These are phyloP conservation scores for Cinchona pubescens DNA, from an alignment of 257 asterid genomes.

Conservation along the genomic window DNA sequence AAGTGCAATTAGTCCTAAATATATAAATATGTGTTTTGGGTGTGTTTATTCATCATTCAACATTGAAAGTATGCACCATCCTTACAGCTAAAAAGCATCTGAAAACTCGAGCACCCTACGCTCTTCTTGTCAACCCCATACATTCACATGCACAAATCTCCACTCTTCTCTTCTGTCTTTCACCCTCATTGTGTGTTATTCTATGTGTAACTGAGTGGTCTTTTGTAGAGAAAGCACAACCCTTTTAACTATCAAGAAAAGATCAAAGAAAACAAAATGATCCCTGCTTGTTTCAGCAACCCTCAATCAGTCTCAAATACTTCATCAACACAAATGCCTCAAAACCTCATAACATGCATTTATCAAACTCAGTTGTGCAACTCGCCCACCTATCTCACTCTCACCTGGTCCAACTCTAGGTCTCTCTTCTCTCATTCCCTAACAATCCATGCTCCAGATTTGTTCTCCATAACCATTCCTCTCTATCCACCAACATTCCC, in stretches of 20 bases:
- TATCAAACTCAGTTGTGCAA: constrained; percentile 32
- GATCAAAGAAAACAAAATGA: constrained; percentile 15
- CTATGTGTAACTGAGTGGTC: not conserved
- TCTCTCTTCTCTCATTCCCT: constrained; percentile 31
- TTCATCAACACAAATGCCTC: constrained; percentile 28
- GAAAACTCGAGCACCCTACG: not conserved
- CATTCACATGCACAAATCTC: not conserved
- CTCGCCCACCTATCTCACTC: constrained; percentile 27
- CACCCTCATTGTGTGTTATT: not conserved
- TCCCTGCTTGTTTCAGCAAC: constrained; percentile 33
- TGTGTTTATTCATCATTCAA: not conserved
- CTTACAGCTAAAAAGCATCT: constrained; percentile 21
- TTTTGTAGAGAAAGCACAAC: not conserved
- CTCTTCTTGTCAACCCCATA: not conserved
- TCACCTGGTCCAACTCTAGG: constrained; percentile 45
- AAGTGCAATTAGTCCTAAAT: not conserved
- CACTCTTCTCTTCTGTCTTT: not conserved
- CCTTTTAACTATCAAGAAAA: not conserved
- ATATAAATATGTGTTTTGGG: not conserved
- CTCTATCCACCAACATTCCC: constrained; percentile 30
- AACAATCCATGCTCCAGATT: constrained; percentile 27
- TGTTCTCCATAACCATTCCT: constrained; percentile 28
- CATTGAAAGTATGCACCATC: constrained; percentile 4
- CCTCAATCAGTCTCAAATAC: constrained; percentile 9
- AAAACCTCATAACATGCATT: constrained; percentile 35